phyloP scores from a whole-genome alignment of 805 yeast species.

The Wickerhamomyces bovis region DNA sequence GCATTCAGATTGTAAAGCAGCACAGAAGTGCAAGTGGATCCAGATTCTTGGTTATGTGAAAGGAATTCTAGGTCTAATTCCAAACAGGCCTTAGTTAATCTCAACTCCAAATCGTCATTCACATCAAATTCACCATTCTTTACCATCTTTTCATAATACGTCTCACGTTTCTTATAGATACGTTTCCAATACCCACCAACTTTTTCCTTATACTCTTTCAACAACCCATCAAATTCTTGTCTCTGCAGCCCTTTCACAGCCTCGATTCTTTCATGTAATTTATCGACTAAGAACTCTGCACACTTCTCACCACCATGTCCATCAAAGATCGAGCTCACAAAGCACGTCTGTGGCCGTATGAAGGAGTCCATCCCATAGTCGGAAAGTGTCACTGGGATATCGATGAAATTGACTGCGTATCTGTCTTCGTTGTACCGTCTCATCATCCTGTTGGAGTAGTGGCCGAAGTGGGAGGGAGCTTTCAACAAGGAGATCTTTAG shows the following conservation, averaged over 20 bases:
- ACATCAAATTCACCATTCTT: constrained; percentile 17
- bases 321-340: constrained; percentile 76
- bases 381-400: constrained; percentile 31
- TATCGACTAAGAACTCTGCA: constrained; percentile 48
- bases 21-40: constrained; percentile 71
- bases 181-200: constrained; percentile 84
- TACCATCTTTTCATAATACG: constrained; percentile 29
- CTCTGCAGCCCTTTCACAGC: constrained; percentile 21
- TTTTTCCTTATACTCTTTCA: constrained; percentile 47
- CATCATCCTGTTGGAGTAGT: constrained; percentile 68
- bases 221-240: constrained; percentile 36
- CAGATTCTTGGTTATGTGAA: constrained; percentile 29
- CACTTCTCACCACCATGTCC: constrained; percentile 93
- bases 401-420: constrained; percentile 58
- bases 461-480: constrained; percentile 67
- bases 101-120: constrained; percentile 50
- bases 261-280: constrained; percentile 52
- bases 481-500: constrained; percentile 31
- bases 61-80: constrained; percentile 60
- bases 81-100: constrained; percentile 61
- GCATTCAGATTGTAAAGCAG: constrained; percentile 41
- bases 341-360: constrained; percentile 30
- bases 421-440: constrained; percentile 79
- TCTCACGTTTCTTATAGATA: constrained; percentile 46
- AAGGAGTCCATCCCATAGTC: constrained; percentile 21